phyloP scores from a whole-genome alignment of 768 basidiomycete genomes.

The Boletus rubescentipes region DNA sequence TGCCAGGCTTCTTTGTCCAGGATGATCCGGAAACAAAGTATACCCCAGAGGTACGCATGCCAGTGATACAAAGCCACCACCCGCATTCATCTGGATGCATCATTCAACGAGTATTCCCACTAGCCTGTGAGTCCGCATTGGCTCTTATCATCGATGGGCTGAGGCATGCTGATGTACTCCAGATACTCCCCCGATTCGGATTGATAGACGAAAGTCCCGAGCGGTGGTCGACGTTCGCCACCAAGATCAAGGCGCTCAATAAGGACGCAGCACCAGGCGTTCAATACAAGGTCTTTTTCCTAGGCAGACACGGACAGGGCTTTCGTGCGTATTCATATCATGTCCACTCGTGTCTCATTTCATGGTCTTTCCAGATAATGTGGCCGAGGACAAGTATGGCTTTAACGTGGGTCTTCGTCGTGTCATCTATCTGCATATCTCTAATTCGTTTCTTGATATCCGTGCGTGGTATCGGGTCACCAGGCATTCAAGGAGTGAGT shows the following conservation, averaged over 20 bases:
- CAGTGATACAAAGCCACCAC: background rate
- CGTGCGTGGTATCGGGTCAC: background rate
- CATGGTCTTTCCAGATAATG: conserved; percentile 48
- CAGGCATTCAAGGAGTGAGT: conserved; percentile 59
- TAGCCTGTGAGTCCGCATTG: background rate
- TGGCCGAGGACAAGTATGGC: conserved; percentile 61
- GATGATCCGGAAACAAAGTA: background rate
- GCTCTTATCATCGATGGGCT: background rate
- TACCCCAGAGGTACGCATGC: no score
- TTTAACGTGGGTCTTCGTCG: conserved; percentile 29
- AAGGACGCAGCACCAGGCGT: no score
- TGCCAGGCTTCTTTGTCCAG: conserved; percentile 9
- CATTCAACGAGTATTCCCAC: background rate
- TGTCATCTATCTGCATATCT: background rate
- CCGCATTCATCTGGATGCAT: background rate
- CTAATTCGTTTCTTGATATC: no score
- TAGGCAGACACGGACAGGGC: conserved; percentile 68
- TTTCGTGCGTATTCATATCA: background rate
- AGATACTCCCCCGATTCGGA: no score
- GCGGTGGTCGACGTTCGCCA: conserved; percentile 46
- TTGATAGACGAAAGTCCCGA: conserved; percentile 39
- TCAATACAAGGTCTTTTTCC: conserved; percentile 50
- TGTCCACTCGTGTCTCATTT: background rate
- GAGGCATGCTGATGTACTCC: conserved; percentile 14
- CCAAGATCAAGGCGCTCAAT: conserved; percentile 1